Evolutionary conservation across 192 early-diverging fungal genomes (phyloP), one percentile per base, ranked within the genome.

Genomic region (Polychytrium aggregatum): DNA sequence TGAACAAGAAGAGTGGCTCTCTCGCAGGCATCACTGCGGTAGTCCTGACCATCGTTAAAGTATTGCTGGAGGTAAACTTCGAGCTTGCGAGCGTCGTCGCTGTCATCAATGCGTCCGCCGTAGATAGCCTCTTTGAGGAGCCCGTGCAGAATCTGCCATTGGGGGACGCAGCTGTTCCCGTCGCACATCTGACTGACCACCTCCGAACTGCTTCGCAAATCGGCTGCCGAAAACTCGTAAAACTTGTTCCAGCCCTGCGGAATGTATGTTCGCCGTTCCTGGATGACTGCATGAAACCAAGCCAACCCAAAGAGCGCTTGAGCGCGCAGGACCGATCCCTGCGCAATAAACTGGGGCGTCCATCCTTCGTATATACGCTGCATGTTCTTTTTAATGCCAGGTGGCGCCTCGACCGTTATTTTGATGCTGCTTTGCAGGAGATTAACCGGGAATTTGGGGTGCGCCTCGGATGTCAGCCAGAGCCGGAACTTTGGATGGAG

Each of bases 171-270:
- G 11, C n/a, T n/a, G n/a, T 48, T 42, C 1, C 38, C 36, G 11
- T 20, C 5, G 48, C 59, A 73, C 67, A 76, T 63, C 64, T 71
- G 68, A 25, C 37, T 48, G 30, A 78, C 37, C 22, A 78, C 39
- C 13, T 72, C 73, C 10, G 76, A 70, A 55, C 63, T 65, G 0
- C 67, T 71, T 18, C 76, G 44, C 44, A 79, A 49, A 53, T 79
- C 77, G 0, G 74, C 71, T 24, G 64, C 57, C 6, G 71, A 74
- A 54, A 72, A 79, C 51, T 79, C 77, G 46, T 79, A 79, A 35
- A 77, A 75, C 48, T 79, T 79, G 38, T 62, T 71, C 77, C 77
- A 79, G 7, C 74, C 77, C 59, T 77, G 73, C 10, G 77, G 77
- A 43, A 79, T 71, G 50, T 71, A 79, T 11, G 56, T 71, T 17